These are phyloP conservation scores for Arbutus unedo DNA, from an alignment of 148 eudicot genomes.

Conservation along the genomic window DNA sequence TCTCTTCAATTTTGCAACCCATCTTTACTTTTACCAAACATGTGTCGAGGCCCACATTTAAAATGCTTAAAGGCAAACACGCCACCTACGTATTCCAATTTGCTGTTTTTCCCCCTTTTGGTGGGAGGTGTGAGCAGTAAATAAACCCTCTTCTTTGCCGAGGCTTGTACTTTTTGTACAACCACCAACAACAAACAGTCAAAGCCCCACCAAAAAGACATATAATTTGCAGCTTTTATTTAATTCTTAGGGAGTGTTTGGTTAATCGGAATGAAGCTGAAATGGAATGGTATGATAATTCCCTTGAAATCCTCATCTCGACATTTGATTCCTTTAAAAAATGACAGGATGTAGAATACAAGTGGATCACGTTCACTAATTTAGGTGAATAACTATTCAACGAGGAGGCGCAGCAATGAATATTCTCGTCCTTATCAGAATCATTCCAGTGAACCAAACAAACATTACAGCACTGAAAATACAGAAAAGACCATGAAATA, in stretches of 20 bases:
- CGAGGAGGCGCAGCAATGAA: too few relatives aligned
- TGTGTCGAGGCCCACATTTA: not conserved
- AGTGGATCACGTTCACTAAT: not conserved
- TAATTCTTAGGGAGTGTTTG: not conserved
- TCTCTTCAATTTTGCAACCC: not conserved
- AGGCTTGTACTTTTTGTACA: not conserved
- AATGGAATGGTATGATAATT: not conserved
- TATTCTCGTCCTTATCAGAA: too few relatives aligned
- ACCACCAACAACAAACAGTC: constrained; percentile 7
- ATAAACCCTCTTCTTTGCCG: not conserved
- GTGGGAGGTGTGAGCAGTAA: too few relatives aligned
- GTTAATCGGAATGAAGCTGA: not conserved
- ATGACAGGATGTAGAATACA: not conserved
- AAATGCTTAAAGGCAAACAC: not conserved
- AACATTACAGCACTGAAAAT: not conserved
- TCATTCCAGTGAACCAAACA: not conserved
- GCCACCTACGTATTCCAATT: too few relatives aligned
- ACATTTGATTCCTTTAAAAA: too few relatives aligned
- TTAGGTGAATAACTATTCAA: not conserved
- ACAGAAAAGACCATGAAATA: not conserved
- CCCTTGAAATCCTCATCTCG: not conserved
- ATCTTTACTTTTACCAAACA: not conserved
- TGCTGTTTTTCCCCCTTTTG: too few relatives aligned
- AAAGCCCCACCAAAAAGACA: not conserved
- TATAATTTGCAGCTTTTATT: not conserved